These are phyloP conservation scores for Apiospora aurea DNA, from an alignment of 2,329 filamentous ascomycete genomes.

Conservation along the genomic window DNA sequence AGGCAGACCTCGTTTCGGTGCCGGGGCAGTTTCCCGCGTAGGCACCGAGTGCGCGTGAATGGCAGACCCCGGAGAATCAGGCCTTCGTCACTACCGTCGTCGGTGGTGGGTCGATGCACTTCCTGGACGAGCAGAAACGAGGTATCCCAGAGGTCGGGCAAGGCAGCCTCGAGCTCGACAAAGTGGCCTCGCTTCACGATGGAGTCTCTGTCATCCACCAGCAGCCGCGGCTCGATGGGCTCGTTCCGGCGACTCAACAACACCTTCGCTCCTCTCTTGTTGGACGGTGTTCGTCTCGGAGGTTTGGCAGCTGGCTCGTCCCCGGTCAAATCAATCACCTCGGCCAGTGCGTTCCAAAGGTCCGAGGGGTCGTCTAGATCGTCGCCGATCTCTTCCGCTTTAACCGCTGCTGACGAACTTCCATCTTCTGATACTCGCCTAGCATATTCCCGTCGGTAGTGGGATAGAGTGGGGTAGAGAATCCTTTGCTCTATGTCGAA, in stretches of 20 bases:
- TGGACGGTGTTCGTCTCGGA: background rate
- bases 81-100: background rate
- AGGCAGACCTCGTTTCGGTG: constrained; percentile 41
- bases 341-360: background rate
- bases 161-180: background rate
- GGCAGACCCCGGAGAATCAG: constrained; percentile 38
- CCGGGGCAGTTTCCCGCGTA: constrained; percentile 38
- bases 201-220: background rate
- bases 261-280: background rate
- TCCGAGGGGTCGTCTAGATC: background rate
- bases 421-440: too few relatives aligned
- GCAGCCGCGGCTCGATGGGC: background rate
- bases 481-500: background rate
- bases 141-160: background rate
- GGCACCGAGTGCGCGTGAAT: constrained; percentile 38
- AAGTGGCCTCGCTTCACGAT: background rate
- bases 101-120: background rate
- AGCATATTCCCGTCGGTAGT: background rate
- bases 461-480: background rate
- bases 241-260: background rate
- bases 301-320: background rate
- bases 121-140: constrained; percentile 22
- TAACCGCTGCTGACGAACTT: background rate
- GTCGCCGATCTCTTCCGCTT: background rate
- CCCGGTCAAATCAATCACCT: constrained; percentile 20